Evolutionary conservation across 1,284 basidiomycete species (phyloP).

Genomic region (Trametes polyzona): DNA sequence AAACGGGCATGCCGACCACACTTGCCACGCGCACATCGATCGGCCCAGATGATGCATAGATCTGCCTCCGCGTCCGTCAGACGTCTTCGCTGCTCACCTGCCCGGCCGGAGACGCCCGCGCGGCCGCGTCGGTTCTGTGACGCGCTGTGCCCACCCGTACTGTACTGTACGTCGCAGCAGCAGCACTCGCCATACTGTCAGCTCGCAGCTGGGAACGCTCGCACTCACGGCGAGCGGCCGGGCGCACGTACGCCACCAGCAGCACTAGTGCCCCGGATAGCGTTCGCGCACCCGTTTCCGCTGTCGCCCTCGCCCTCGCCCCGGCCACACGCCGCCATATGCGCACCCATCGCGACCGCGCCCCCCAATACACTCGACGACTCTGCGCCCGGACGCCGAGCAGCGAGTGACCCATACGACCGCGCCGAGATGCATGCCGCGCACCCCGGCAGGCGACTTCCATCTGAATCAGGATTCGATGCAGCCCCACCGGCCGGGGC

Average conservation of each 20-base stretch:
- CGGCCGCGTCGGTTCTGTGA: background rate
- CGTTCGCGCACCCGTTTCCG: slow-evolving; percentile 14
- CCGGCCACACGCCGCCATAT: background rate
- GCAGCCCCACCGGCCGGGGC: no score
- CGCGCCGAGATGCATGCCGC: background rate
- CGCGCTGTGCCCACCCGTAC: background rate
- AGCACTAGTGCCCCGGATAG: slow-evolving; percentile 2
- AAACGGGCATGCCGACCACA: slow-evolving; percentile 16
- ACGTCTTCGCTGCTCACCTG: no score
- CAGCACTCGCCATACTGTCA: background rate
- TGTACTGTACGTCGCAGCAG: no score
- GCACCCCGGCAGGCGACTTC: background rate
- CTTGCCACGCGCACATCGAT: slow-evolving; percentile 2
- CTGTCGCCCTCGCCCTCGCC: background rate
- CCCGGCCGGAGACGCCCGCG: background rate
- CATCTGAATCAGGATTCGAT: background rate
- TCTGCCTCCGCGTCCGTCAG: slow-evolving; percentile 11
- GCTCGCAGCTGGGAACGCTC: slow-evolving; percentile 2
- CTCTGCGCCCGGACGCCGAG: background rate
- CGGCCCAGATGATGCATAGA: slow-evolving; percentile 5
- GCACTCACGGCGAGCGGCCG: no score
- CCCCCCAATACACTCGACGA: background rate
- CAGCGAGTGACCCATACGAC: background rate
- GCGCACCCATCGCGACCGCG: no score
- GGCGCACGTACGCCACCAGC: slow-evolving; percentile 7